A percentile compares a stretch with the other conserved stretches of the same genome.
These are phyloP conservation scores for Starmerella bombi DNA, from an alignment of 805 yeast species.

Conservation along the genomic window DNA sequence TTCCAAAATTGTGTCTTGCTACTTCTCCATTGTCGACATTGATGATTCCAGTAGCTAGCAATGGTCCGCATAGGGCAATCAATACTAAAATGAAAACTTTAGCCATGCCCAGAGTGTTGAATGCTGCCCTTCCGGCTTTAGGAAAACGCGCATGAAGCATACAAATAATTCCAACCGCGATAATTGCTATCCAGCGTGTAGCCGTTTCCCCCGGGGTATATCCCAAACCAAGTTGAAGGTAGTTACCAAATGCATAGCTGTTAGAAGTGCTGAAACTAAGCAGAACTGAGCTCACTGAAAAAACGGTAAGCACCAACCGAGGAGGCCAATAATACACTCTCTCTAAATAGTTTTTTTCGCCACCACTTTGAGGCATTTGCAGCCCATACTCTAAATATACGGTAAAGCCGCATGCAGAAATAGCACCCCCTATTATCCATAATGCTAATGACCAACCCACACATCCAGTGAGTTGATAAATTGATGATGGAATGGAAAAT, in stretches of 20 bases:
- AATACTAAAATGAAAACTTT: conserved; percentile 40
- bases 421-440: conserved; percentile 51
- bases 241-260: conserved; percentile 52
- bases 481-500: conserved; percentile 53
- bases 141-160: conserved; percentile 40
- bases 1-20: conserved; percentile 28
- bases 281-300: conserved; percentile 42
- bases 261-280: conserved; percentile 52
- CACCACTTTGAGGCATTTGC: conserved; percentile 53
- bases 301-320: conserved; percentile 38
- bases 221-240: conserved; percentile 36
- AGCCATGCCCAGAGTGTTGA: conserved; percentile 42
- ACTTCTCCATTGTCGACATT: conserved; percentile 26
- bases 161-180: conserved; percentile 32
- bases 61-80: conserved; percentile 37
- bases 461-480: conserved; percentile 43
- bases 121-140: conserved; percentile 37
- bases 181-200: conserved; percentile 35
- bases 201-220: conserved; percentile 27
- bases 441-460: conserved; percentile 44
- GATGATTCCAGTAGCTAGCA: conserved; percentile 24
- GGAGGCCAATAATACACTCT: conserved; percentile 43
- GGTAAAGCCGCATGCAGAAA: conserved; percentile 41
- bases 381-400: conserved; percentile 55
- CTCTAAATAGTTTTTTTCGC: conserved; percentile 55